phyloP scores from a whole-genome alignment of 139 green algal species.

The Asterochloris erici region DNA sequence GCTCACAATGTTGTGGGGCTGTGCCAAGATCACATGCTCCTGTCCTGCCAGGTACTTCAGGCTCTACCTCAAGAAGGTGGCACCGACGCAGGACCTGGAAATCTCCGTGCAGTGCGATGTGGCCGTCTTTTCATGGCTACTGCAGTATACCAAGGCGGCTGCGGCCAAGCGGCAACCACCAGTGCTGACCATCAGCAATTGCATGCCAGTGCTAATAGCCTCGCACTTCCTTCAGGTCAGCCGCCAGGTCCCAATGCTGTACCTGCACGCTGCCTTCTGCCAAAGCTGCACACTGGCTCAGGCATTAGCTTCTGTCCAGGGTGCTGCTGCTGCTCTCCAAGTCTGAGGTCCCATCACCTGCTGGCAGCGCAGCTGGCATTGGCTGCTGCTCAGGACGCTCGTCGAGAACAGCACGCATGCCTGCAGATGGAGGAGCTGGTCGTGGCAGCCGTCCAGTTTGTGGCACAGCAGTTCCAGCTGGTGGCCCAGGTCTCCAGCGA shows the following conservation, averaged over 20 bases:
- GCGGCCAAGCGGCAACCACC: constrained; percentile 11
- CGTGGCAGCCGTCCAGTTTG: background rate
- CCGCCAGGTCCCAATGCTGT: background rate
- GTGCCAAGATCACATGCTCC: no score
- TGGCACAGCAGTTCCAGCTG: constrained; percentile 1
- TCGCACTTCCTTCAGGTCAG: constrained; percentile 16
- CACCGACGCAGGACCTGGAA: constrained; percentile 7
- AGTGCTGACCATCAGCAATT: background rate
- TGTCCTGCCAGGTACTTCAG: constrained; percentile 9
- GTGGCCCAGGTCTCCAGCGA: constrained; percentile 6
- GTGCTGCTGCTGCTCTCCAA: background rate
- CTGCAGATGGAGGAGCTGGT: constrained; percentile 10
- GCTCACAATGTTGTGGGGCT: no score
- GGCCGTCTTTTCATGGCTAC: constrained; percentile 7
- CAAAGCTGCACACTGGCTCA: background rate
- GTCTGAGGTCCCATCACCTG: background rate
- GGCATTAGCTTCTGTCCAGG: background rate
- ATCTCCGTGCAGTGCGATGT: constrained; percentile 16
- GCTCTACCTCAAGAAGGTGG: constrained; percentile 9
- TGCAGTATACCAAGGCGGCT: constrained; percentile 12
- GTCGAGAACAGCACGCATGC: background rate
- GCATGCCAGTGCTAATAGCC: constrained; percentile 13
- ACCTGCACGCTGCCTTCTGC: background rate
- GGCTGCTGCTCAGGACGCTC: background rate
- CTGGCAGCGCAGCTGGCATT: no score